Evolutionary conservation across 1,139 yeast species (phyloP).

Genomic region (Nakaseomyces nivariensis): DNA sequence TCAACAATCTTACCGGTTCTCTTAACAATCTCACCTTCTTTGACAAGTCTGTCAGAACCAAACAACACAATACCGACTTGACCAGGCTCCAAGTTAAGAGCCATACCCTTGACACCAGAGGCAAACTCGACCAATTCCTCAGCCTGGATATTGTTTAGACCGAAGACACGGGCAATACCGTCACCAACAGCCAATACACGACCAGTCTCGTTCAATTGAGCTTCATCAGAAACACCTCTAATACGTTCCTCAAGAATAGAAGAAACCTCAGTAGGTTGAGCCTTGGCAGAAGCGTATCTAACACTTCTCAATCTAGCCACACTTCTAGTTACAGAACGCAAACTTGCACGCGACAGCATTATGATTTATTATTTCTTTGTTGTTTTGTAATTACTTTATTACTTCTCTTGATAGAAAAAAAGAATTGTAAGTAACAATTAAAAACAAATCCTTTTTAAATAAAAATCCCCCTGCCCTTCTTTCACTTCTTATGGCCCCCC

Average conservation of each 20-base stretch:
- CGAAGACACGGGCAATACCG: constrained; percentile 99
- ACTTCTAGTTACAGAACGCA: constrained; percentile 31
- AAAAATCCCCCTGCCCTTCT: too few species aligned
- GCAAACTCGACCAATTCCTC: constrained; percentile 99
- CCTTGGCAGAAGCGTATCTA: constrained; percentile 93
- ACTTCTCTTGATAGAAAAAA: too few species aligned
- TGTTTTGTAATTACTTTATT: neutral
- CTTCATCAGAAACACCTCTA: constrained; percentile 97
- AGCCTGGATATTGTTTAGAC: constrained; percentile 99
- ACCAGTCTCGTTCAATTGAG: constrained; percentile 98
- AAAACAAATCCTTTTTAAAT: too few species aligned
- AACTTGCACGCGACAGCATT: constrained; percentile 2
- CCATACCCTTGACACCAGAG: constrained; percentile 99
- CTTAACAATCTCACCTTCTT: constrained; percentile 99
- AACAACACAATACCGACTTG: constrained; percentile 99
- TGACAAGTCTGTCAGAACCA: constrained; percentile 98
- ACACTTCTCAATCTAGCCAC: constrained; percentile 41
- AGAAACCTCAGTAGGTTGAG: constrained; percentile 98
- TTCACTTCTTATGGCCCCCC: too few species aligned
- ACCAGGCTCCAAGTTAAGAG: constrained; percentile 99
- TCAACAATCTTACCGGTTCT: constrained; percentile 99
- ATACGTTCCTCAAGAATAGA: constrained; percentile 98
- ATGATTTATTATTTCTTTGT: neutral
- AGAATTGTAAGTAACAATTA: too few species aligned
- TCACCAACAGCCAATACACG: constrained; percentile 99